Evolutionary conservation across 192 early-diverging fungal genomes (phyloP).

Genomic region (Backusella australiensis): DNA sequence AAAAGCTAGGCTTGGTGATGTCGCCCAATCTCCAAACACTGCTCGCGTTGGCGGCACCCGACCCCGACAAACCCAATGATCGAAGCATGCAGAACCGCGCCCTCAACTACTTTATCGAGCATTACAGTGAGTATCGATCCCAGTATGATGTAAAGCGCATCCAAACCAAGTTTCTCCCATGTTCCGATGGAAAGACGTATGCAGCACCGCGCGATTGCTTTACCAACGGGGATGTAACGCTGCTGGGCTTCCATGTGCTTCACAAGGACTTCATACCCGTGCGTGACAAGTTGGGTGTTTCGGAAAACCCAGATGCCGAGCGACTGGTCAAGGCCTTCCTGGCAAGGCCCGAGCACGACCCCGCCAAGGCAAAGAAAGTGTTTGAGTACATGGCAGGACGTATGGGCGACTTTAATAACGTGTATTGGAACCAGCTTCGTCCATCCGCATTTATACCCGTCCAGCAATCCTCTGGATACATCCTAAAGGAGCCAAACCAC

Average conservation of each 20-base stretch:
- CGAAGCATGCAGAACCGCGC: constrained; percentile 44
- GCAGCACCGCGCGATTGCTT: constrained; percentile 64
- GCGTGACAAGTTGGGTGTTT: constrained; percentile 65
- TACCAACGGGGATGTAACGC: constrained; percentile 50
- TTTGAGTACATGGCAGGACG: constrained; percentile 70
- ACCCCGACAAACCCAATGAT: neutral
- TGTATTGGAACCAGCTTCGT: constrained; percentile 55
- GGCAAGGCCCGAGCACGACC: constrained; percentile 23
- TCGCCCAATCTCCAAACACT: constrained; percentile 40
- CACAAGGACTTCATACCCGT: constrained; percentile 46
- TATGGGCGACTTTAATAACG: constrained; percentile 53
- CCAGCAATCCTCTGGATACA: constrained; percentile 37
- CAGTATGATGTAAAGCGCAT: constrained; percentile 50
- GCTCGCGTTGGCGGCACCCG: constrained; percentile 37
- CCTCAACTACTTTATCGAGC: constrained; percentile 69
- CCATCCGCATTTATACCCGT: constrained; percentile 66
- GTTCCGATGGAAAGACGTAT: constrained; percentile 35
- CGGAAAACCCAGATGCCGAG: constrained; percentile 50
- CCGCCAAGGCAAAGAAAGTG: constrained; percentile 32
- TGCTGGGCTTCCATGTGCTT: constrained; percentile 70
- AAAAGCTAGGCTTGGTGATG: constrained; percentile 46
- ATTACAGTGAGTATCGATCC: constrained; percentile 54
- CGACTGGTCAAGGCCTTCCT: constrained; percentile 40
- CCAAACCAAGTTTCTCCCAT: constrained; percentile 62
- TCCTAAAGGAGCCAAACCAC: constrained; percentile 39